Base-by-base conservation (phyloP, 2,329 filamentous ascomycete genomes). In the Penicillium psychrosexuale region DNA sequence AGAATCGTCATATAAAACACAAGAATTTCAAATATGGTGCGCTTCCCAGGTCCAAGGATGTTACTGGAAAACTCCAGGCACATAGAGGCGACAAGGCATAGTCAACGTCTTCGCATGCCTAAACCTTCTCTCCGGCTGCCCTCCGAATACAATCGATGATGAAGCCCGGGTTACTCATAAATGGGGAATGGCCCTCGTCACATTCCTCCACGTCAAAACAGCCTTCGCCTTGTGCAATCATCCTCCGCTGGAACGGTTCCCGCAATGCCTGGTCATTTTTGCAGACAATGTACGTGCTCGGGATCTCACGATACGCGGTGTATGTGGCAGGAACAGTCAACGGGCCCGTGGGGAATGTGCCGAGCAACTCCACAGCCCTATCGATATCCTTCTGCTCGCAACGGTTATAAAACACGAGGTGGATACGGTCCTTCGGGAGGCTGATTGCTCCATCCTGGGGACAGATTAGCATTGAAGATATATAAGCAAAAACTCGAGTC, bases 251-350 rank as follows among this genome's bases (percentile, higher is more conserved):
- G 1, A 61, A 49, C 1, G 49, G 57, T 3, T 55, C 40, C 8
- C 57, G 47, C 40, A 69, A 56, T 4, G 66, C 66, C 22, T 33
- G 42, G 43, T 69, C 67, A 28, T 69, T 69, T 42, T 64, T 58
- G 40, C 64, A 67, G 27, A 69, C 57, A 33, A 69, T 68, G 42
- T 69, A 69, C 7, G 63, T 68, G 50, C 66, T 66, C 1, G 67
- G 65, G 19, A 69, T 67, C 34, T 67, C 67, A 1, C 49, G 49
- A 33, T 62, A 69, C 2, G 67, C 64, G 3, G 67, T 62, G 33
- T 67, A 69, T 5, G 66, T 69, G 1, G 53, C 66, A 5, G 67
- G 67, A 8, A 68, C 62, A 8, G 50, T 28, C 19, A 69, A 40
- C 3, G 66, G 66, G 7, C 60, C 66, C 0, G 49, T 0, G 1